Evolutionary conservation across 2,329 filamentous ascomycete genomes (phyloP), one percentile per base, ranked within the genome.

Genomic region (Cephalotrichum gorgonifer): DNA sequence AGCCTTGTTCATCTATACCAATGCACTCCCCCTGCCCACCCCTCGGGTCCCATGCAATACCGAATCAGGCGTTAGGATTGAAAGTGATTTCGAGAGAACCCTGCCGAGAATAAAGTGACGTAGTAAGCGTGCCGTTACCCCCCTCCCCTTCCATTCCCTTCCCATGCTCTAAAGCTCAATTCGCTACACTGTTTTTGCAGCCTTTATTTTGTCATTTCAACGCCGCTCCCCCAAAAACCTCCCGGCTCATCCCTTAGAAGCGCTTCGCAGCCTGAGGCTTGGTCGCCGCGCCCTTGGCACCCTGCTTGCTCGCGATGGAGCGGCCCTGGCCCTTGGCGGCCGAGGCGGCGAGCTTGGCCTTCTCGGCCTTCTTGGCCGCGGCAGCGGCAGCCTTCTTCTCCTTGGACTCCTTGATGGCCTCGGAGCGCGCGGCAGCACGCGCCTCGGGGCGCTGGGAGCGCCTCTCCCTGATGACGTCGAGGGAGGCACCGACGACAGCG

Each of bases 381-480:
- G 88, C 84, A 55, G 82, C 79, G 56, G 83, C 89, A 59, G 83
- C 76, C 81, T 94, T 95, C 89, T 97, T 96, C 73, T 95, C 90
- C 86, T 98, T 98, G 77, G 83, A 87, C 70, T 94, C 89, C 81
- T 91, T 91, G 78, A 97, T 90, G 71, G 93, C 91, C 62, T 83
- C 78, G 61, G 79, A 76, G 68, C 93, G 91, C 68, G 89, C 90
- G 65, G 93, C 93, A 64, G 83, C 79, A 71, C 93, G 90, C 69
- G 89, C 91, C 79, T 97, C 93, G 63, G 93, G 93, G 72, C 93
- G 88, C 81, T 88, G 84, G 64, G 81, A 74, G 68, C 93, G 90
- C 78, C 88, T 88, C 85, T 98, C 93, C 85, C 96, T 97, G 83
- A 98, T 97, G 68, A 97, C 89, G 71, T 98, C 93, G 73, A 98